Evolutionary conservation across 2,329 filamentous ascomycete genomes (phyloP).

Genomic region (Coniochaeta sp.): DNA sequence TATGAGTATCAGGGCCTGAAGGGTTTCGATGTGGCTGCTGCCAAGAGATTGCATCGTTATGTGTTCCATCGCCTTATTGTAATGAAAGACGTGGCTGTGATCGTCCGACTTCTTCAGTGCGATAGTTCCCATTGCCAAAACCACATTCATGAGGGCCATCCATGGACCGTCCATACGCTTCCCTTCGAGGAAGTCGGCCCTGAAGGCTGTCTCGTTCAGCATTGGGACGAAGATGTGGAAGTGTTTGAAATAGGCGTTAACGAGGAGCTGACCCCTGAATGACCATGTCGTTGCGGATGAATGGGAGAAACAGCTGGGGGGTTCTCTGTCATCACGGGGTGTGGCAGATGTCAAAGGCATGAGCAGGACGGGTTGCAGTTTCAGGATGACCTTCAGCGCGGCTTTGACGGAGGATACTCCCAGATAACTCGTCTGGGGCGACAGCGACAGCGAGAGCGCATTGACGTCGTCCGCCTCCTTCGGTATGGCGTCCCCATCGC

Average conservation of each 20-base stretch:
- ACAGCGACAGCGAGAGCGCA: constrained; percentile 53
- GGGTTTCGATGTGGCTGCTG: constrained; percentile 64
- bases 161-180: constrained; percentile 61
- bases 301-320: constrained; percentile 34
- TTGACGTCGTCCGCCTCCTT: constrained; percentile 65
- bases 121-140: constrained; percentile 69
- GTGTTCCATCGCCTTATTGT: constrained; percentile 59
- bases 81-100: constrained; percentile 63
- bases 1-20: constrained; percentile 65
- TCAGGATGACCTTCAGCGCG: constrained; percentile 63
- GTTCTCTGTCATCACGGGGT: constrained; percentile 37
- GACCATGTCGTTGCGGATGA: constrained; percentile 51
- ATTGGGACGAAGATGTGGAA: constrained; percentile 68
- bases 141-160: constrained; percentile 68
- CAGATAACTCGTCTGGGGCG: constrained; percentile 59
- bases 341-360: constrained; percentile 38
- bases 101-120: constrained; percentile 59
- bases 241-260: constrained; percentile 70
- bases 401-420: constrained; percentile 71
- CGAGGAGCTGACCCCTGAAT: constrained; percentile 59
- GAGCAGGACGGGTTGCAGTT: constrained; percentile 41
- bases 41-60: constrained; percentile 61
- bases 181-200: constrained; percentile 57
- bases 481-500: constrained; percentile 48
- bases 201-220: constrained; percentile 65